Base-by-base conservation (phyloP, 176 grass and related monocot genomes). In the Oryza glaberrima region DNA sequence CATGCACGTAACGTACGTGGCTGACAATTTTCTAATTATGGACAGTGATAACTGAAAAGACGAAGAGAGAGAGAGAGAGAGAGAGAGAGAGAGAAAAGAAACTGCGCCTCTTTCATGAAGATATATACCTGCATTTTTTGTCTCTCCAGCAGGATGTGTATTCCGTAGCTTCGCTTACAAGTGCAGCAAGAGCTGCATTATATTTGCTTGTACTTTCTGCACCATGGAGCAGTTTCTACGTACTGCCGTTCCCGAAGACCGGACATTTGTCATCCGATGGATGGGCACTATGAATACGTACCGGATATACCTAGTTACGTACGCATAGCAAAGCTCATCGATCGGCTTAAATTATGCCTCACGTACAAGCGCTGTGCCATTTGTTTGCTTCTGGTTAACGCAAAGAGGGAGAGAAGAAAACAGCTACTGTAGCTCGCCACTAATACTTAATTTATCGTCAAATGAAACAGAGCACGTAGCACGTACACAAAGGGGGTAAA, bases 111-210 rank as follows among this genome's bases (percentile, higher is more conserved):
- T 44, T 15, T 43, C 78, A 13, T 45, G 20, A 34, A 30, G 14
- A 6, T 9, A 28, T 69, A 35, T 16, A 13, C 45, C 5, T 25
- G 11, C 54, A 4, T 43, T 84, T 84, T 60, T 38, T 1, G 61
- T 58, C 69, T 49, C 58, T 41, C 76, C 25, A 44, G 4, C 40
- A 41, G 81, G 22, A 78, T 38, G 76, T 69, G 45, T 41, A 60
- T 90, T 5, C 20, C 30, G 78, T 90, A 90, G 84, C 84, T 80
- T 90, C 1, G 80, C 84, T 84, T 90, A 70, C 63, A 90, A 90
- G 84, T 65, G 89, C 89, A 84, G 89, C 89, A 68, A 84, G 28
- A 77, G 46, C 80, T 86, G 78, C 71, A 49, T 69, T 35, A 28
- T 28, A 28, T 41, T 47, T 41, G 43, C 35, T 14, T 9, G 71